Evolutionary conservation across 2,329 filamentous ascomycete genomes (phyloP).

Genomic region (Alternaria sp.): DNA sequence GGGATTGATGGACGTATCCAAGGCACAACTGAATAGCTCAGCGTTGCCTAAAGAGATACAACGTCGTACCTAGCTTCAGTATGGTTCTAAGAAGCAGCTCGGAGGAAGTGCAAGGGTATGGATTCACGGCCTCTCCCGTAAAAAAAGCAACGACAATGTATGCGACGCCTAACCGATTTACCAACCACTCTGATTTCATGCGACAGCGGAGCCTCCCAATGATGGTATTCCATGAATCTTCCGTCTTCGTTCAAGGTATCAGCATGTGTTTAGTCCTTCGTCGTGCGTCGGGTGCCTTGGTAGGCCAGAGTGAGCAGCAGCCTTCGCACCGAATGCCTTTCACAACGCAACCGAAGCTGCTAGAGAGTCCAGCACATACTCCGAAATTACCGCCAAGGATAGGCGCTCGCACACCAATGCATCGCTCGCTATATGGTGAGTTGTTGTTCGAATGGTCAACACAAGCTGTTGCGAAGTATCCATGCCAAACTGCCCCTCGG

Average conservation of each 20-base stretch:
- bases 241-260: conserved; percentile 70
- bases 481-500: conserved; percentile 36
- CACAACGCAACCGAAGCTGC: conserved; percentile 92
- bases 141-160: not conserved
- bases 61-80: not conserved
- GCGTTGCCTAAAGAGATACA: not conserved
- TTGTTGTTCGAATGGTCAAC: conserved; percentile 26
- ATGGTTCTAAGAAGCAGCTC: not conserved
- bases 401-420: conserved; percentile 90
- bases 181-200: not conserved
- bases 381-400: conserved; percentile 97
- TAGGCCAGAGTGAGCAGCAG: not conserved
- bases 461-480: conserved; percentile 57
- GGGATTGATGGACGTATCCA: not conserved
- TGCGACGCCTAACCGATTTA: not conserved
- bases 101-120: not conserved
- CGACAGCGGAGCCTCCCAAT: conserved; percentile 84
- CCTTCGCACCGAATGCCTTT: conserved; percentile 73
- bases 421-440: conserved; percentile 79
- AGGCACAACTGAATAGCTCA: not conserved
- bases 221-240: conserved; percentile 98
- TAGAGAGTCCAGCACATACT: conserved; percentile 95
- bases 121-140: not conserved
- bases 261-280: not conserved
- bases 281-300: not conserved